Base-by-base conservation (phyloP, 768 basidiomycete species). In the Leccinum boreale region DNA sequence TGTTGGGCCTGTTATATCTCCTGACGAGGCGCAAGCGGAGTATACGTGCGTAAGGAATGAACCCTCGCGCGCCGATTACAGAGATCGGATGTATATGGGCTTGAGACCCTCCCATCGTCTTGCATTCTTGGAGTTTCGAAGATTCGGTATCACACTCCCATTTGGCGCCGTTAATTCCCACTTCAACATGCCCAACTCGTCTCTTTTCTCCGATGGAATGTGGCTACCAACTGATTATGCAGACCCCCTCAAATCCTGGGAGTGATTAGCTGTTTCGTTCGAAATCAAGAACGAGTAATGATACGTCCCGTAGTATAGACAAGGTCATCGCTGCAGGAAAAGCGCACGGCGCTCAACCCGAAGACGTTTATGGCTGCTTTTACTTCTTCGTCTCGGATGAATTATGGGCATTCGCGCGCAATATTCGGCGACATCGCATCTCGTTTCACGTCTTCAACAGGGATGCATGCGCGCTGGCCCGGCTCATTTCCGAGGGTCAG, bases 181-280 rank as follows among this genome's bases (percentile, higher is more conserved):
- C 57, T 81, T 76, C 59, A 77, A 75, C 50, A 53, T 47, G 1
- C 72, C 77, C 0, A 82, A 82, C 52, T 50, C 78, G 17, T 73
- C 79, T 31, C 73, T 81, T 48, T 84, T 82, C 61, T 72, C 74
- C 4, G 57, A 73, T 50, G 80, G 83, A 12, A 65, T 73, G 51
- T 84, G 81, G 81, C 61, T 81, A 23, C 70, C 69, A 50, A 63
- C 67, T 14, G 74, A 76, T 36, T 70, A 66, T 29, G 72, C 76
- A 5, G 79, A 77, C 44, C 81, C 83, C 0, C 72, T 84, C 1
- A 72, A 73, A 45, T 78, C 78, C 19, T 84, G 81, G 81, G 75
- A 81, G 79, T 79, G 61, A 66, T 75, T 69, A 12, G 19, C 1
- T 5, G 19, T 58, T 49, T n/a, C 15, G 3, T 28, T 26, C 9